Base-by-base conservation (phyloP, 2,329 filamentous ascomycete species). In the Raffaelea deltoideospora region DNA sequence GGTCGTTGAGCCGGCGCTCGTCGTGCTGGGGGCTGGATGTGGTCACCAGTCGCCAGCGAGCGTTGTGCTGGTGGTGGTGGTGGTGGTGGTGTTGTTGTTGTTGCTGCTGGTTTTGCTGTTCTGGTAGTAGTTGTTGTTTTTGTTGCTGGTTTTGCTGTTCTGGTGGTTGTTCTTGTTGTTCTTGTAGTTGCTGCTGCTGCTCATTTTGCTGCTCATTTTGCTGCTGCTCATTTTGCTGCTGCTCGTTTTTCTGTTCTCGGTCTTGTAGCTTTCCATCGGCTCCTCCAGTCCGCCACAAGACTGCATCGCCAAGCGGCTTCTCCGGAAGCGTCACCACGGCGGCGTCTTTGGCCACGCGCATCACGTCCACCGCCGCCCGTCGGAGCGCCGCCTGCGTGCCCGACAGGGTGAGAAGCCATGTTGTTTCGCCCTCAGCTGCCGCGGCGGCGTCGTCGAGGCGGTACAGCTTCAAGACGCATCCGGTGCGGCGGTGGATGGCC, bases 401-500 rank as follows among this genome's bases (percentile, higher is more conserved):
- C 1, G 45, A 47, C 8, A 56, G 26, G 5, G 48, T 35, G n/a
- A 56, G 33, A 18, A 47, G 41, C 15, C 48, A 42, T 2, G 46
- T 27, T 2, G 37, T 37, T 19, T 34, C 33, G 19, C 30, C 14
- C 8, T 26, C 13, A 10, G n/a, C 7, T 6, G 14, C 28, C 13
- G 28, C 15, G 10, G 28, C 2, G 4, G 27, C 10, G 14, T 31
- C 8, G 5, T 21, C 38, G 24, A 30, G 40, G 3, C 35, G 42
- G 21, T 41, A 45, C 21, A 54, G 33, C 30, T 45, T 46, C 36
- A 55, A 43, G 10, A 37, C 32, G 35, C 48, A 47, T 5, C 40
- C 41, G 5, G 50, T 51, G 28, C 52, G 44, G 10, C 40, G 40
- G n/a, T 38, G 43, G n/a, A 56, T 50, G 11, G 49, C 47, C 40